Evolutionary conservation across 306 rosid genomes (phyloP).

Genomic region (Fragaria iinumae): DNA sequence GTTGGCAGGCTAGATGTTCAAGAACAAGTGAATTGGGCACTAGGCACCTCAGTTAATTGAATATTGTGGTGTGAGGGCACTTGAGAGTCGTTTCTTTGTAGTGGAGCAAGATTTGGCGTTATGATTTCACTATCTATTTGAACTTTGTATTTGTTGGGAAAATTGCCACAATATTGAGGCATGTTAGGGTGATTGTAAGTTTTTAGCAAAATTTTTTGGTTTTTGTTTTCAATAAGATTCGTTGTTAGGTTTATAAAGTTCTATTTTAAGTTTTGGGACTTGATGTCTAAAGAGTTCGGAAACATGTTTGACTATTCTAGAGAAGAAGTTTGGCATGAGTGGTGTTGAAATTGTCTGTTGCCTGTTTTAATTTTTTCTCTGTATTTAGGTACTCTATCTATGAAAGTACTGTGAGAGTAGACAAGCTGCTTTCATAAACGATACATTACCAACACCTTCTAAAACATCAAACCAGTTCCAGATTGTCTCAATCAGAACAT

Average conservation of each 20-base stretch:
- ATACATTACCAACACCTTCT: background rate
- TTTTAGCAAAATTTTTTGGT: background rate
- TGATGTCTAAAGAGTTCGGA: background rate
- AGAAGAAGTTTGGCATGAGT: background rate
- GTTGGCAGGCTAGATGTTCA: background rate
- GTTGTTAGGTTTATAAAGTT: background rate
- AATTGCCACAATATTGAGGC: background rate
- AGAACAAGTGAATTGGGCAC: background rate
- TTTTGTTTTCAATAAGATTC: background rate
- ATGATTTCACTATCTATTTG: background rate
- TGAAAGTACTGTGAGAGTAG: background rate
- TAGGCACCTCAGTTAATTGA: background rate
- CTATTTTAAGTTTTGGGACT: background rate
- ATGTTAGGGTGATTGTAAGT: background rate
- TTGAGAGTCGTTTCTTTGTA: background rate
- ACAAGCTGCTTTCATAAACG: background rate
- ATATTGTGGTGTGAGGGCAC: background rate
- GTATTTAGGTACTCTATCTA: background rate
- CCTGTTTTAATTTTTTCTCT: background rate
- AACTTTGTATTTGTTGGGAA: background rate
- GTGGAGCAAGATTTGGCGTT: background rate
- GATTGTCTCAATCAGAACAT: background rate
- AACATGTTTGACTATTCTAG: background rate
- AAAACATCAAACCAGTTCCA: slow-evolving; percentile 2
- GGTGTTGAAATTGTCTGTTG: background rate